Evolutionary conservation across 148 eudicot genomes (phyloP), one percentile per base, ranked within the genome.

Genomic region (Nyssa sinensis): DNA sequence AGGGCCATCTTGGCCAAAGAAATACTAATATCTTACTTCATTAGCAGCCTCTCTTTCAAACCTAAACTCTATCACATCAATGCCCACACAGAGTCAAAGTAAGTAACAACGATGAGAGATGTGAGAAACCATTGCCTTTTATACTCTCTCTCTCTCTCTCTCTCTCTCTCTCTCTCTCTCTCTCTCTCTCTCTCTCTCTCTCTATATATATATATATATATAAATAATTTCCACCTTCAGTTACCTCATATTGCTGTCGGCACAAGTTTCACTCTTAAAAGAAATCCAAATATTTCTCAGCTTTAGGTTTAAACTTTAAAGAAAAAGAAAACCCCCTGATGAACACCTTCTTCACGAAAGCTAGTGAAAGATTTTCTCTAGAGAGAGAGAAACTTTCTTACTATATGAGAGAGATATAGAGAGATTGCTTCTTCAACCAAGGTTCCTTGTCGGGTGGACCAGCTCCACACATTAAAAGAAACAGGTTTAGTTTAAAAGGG

Each of bases 391-490:
- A 23, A 62, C 9, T 35, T 60, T 25, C 35, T 25, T 2, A 12
- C 17, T 53, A 6, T 17, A 21, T n/a, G 59, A 55, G 59, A 55
- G 37, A n/a, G 13, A 53, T 9, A 49, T 1, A 71, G 61, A 70
- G 28, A 57, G 82, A 74, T 88, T 84, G 80, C 84, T 86, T 84
- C 47, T 79, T 81, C 71, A 73, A 79, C 66, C 17, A 57, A 81
- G 82, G 81, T 83, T 82, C 70, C 84, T 79, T 79, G 89, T 88
- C 88, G 79, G 84, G 70, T 70, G 86, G 84, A 76, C 78, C 81
- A 77, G 66, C 64, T 49, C 70, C 31, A 62, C 57, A 66, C 62
- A 74, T 69, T 65, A 78, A 70, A 75, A 77, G 32, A 65, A 72
- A 49, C 25, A 72, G 74, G 77, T 72, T 74, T 55, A 61, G 81